These are phyloP conservation scores for Phalaenopsis equestris DNA, from an alignment of 106 monocot genomes.

Conservation along the genomic window DNA sequence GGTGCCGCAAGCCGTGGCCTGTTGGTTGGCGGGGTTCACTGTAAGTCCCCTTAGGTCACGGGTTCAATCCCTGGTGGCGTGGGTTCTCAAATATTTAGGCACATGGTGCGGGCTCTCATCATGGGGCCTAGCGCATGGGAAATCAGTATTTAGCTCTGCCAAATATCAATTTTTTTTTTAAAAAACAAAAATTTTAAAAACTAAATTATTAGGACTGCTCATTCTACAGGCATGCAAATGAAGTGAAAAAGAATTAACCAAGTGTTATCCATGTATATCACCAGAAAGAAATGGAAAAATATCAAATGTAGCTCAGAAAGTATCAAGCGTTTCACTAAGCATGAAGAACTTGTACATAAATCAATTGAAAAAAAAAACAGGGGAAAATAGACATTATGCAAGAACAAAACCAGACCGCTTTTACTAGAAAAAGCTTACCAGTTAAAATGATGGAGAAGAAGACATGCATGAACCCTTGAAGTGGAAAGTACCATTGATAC, in stretches of 20 bases:
- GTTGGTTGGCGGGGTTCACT: too few relatives aligned
- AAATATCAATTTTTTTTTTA: too few relatives aligned
- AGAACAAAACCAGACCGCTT: background rate
- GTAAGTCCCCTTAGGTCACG: too few relatives aligned
- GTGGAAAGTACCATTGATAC: background rate
- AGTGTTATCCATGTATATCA: background rate
- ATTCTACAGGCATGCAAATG: background rate
- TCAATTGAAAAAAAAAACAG: background rate
- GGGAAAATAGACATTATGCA: background rate
- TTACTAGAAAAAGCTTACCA: constrained; percentile 4
- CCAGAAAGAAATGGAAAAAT: background rate
- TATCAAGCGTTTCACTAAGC: background rate
- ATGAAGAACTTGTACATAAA: background rate
- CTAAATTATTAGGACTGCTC: too few relatives aligned
- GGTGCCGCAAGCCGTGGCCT: too few relatives aligned
- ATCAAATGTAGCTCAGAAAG: background rate
- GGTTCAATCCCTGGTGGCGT: too few relatives aligned
- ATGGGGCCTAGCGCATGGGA: too few relatives aligned
- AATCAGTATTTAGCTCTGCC: too few relatives aligned
- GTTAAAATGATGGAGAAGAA: constrained; percentile 3
- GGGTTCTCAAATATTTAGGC: too few relatives aligned
- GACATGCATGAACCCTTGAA: constrained; percentile 5
- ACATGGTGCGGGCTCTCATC: too few relatives aligned
- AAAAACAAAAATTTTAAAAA: too few relatives aligned
- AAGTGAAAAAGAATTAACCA: background rate